A percentile compares a stretch with the other conserved stretches of the same genome.
These are phyloP conservation scores for Carex kokanica DNA, from an alignment of 176 grass and related monocot species.

Conservation along the genomic window DNA sequence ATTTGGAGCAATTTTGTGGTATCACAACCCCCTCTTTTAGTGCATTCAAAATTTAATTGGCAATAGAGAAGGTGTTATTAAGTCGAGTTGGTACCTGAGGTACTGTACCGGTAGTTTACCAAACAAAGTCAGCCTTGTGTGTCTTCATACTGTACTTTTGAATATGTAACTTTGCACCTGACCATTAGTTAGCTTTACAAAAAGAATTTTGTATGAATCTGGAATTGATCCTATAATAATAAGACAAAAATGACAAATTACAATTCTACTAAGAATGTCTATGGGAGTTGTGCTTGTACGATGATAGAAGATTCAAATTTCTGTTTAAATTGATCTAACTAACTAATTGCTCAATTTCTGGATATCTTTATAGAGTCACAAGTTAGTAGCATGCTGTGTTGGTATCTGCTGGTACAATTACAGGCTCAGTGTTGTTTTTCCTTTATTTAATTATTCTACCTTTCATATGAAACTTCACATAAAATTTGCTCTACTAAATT, in stretches of 20 bases:
- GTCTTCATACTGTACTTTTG: neutral
- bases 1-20: neutral
- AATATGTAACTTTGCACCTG: neutral
- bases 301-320: neutral
- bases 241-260: neutral
- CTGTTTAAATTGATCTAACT: neutral
- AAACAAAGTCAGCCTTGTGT: neutral
- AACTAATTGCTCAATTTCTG: neutral
- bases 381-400: neutral
- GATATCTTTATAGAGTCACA: neutral
- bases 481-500: neutral
- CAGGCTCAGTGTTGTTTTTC: neutral
- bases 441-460: neutral
- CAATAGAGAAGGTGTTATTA: neutral
- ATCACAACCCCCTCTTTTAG: neutral
- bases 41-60: neutral
- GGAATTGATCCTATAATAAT: neutral
- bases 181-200: neutral
- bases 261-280: neutral
- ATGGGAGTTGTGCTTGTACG: neutral
- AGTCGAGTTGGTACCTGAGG: neutral
- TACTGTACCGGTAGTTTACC: neutral
- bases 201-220: neutral
- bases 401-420: constrained; percentile 9
- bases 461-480: neutral